phyloP scores from a whole-genome alignment of 352 stramenopile genomes.

The Phytophthora crassamura region DNA sequence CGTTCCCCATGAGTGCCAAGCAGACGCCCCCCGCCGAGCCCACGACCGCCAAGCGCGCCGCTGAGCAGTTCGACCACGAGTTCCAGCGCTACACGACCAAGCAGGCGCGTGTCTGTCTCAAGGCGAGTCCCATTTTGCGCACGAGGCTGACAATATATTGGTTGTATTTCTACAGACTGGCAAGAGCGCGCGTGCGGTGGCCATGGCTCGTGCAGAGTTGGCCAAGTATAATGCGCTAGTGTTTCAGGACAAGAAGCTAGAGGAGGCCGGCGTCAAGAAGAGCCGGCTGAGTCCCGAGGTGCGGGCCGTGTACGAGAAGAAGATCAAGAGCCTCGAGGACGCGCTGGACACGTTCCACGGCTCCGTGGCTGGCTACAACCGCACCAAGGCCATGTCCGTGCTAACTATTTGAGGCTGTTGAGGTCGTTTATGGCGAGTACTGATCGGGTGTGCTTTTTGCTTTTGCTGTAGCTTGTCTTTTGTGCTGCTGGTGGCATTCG shows the following conservation, averaged over 20 bases:
- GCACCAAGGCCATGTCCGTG: conserved; percentile 77
- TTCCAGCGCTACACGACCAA: conserved; percentile 90
- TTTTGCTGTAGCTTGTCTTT: conserved; percentile 35
- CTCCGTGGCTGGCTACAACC: conserved; percentile 80
- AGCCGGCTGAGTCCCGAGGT: conserved; percentile 61
- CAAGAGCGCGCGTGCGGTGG: conserved; percentile 75
- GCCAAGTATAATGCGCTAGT: conserved; percentile 81
- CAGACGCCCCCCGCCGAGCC: conserved; percentile 25
- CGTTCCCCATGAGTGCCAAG: conserved; percentile 27
- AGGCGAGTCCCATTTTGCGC: neutral
- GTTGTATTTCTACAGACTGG: conserved; percentile 38
- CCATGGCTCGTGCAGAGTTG: conserved; percentile 81
- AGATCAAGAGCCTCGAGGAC: conserved; percentile 70
- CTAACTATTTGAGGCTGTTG: neutral
- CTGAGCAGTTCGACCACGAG: conserved; percentile 87
- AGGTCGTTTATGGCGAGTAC: neutral
- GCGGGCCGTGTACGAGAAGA: conserved; percentile 71
- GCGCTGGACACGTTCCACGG: conserved; percentile 83
- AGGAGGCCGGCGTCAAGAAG: conserved; percentile 71
- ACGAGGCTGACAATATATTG: conserved; percentile 10
- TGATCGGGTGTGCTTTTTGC: conserved; percentile 1
- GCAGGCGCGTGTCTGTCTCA: conserved; percentile 44
- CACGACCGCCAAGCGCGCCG: conserved; percentile 45
- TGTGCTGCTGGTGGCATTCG: conserved; percentile 61
- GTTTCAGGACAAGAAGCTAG: conserved; percentile 89